Evolutionary conservation across 306 rosid species (phyloP).

Genomic region (Trichosanthes truncata): DNA sequence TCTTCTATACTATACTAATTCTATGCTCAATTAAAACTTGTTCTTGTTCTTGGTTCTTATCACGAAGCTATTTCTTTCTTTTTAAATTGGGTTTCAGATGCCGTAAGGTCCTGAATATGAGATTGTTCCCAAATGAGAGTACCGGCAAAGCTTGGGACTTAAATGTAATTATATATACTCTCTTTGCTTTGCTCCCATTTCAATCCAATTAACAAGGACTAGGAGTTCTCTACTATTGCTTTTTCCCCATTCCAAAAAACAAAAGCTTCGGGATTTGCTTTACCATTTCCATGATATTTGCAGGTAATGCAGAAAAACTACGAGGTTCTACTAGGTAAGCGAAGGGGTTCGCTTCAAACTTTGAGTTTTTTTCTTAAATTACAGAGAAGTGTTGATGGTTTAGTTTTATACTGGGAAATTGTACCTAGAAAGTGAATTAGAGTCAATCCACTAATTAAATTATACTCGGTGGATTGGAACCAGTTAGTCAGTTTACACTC

Average conservation of each 20-base stretch:
- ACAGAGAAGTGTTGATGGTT: not conserved
- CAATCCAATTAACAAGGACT: not conserved
- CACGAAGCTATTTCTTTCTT: not conserved
- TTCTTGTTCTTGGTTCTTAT: too few species aligned
- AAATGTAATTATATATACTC: conserved; percentile 23
- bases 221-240: not conserved
- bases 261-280: not conserved
- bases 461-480: conserved; percentile 13
- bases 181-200: not conserved
- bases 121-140: conserved; percentile 62
- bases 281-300: conserved; percentile 6
- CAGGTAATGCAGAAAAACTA: conserved; percentile 75
- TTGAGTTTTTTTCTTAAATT: not conserved
- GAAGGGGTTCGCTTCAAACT: not conserved
- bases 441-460: not conserved
- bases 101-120: conserved; percentile 87
- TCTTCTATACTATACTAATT: too few species aligned
- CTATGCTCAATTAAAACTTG: not conserved
- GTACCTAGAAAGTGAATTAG: not conserved
- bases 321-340: conserved; percentile 60
- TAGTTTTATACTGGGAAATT: not conserved
- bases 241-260: not conserved
- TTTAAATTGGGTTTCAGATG: conserved; percentile 35
- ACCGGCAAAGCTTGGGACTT: conserved; percentile 83
- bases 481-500: conserved; percentile 93